Percentiles rank a stretch among this genome's conserved stretches.
Evolutionary conservation across 2,329 filamentous ascomycete species (phyloP).

Genomic region (Neofusicoccum ribis): DNA sequence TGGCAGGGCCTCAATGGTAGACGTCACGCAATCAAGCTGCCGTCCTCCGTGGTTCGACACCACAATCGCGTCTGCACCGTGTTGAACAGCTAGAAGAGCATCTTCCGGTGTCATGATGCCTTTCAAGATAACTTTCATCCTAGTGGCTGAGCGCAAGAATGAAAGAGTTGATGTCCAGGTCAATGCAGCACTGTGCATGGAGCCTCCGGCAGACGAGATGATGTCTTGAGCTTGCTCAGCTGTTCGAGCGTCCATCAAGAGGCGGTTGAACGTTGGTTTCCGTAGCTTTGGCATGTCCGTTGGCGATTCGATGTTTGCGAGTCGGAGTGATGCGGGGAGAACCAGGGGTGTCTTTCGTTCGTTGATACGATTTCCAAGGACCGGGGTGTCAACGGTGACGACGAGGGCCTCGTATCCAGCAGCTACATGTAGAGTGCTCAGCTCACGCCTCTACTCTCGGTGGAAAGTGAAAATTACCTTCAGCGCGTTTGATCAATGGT

Average conservation of each 20-base stretch:
- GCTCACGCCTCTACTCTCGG: not conserved
- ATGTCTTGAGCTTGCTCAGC: constrained; percentile 24
- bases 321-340: constrained; percentile 22
- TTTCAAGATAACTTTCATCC: constrained; percentile 40
- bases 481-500: constrained; percentile 28
- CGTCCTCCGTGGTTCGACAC: constrained; percentile 55
- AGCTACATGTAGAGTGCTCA: not conserved
- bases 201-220: constrained; percentile 17
- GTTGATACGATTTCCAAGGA: constrained; percentile 33
- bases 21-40: constrained; percentile 48
- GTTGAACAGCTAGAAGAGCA: constrained; percentile 41
- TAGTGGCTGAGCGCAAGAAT: not conserved
- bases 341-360: constrained; percentile 26
- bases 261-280: constrained; percentile 20
- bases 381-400: constrained; percentile 32
- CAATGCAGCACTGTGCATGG: constrained; percentile 22
- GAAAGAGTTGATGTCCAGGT: constrained; percentile 22
- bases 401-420: constrained; percentile 33
- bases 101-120: constrained; percentile 44
- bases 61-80: constrained; percentile 49
- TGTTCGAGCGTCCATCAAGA: constrained; percentile 25
- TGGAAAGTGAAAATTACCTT: not conserved
- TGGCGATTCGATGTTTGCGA: constrained; percentile 25
- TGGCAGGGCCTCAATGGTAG: constrained; percentile 37
- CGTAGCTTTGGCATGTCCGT: not conserved